A percentile compares a stretch with the other conserved stretches of the same genome.
phyloP scores from a whole-genome alignment of 257 asterid species.

The Nicotiana tomentosiformis region DNA sequence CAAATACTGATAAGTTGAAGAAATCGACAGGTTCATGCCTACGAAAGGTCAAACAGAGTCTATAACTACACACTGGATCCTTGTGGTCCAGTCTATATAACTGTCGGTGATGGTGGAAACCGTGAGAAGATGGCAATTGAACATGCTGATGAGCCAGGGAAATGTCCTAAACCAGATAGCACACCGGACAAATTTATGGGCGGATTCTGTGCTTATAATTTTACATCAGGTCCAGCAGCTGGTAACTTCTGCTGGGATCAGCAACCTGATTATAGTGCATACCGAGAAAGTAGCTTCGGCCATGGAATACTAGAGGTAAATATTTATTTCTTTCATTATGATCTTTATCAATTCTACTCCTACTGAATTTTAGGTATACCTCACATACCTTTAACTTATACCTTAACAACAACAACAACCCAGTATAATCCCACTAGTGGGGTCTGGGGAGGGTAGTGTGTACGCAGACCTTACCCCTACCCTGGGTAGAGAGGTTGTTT shows the following conservation, averaged over 20 bases:
- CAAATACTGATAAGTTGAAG: background rate
- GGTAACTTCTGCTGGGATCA: conserved; percentile 91
- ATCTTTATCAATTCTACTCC: background rate
- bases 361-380: background rate
- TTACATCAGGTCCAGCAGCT: conserved; percentile 83
- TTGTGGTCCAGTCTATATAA: conserved; percentile 72
- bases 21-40: conserved; percentile 73
- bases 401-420: no score
- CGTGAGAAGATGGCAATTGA: conserved; percentile 74
- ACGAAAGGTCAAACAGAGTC: conserved; percentile 93
- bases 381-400: no score
- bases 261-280: conserved; percentile 92
- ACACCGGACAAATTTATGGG: conserved; percentile 76
- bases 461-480: no score
- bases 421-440: no score
- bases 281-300: conserved; percentile 85
- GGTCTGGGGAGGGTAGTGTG: no score
- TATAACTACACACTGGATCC: conserved; percentile 80
- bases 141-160: conserved; percentile 68
- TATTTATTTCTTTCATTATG: background rate
- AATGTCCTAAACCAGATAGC: conserved; percentile 67
- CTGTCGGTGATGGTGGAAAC: conserved; percentile 95
- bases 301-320: conserved; percentile 88
- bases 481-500: no score
- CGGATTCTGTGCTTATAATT: conserved; percentile 77